These are phyloP conservation scores for Colletotrichum tanaceti DNA, from an alignment of 2,329 filamentous ascomycete species.

Conservation along the genomic window DNA sequence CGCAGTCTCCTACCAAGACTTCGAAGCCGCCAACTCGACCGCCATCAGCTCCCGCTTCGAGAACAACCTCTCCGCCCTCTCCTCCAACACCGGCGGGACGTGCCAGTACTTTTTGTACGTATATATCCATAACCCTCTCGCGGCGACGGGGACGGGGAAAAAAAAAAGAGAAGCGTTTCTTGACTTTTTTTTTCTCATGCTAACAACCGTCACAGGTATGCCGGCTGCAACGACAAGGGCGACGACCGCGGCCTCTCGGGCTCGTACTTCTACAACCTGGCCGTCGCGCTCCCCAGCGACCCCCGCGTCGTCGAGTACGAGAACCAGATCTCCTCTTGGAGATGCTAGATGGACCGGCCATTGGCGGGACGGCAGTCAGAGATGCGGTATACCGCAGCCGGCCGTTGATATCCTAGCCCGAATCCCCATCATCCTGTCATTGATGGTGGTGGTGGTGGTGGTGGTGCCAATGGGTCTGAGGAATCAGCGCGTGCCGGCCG, in stretches of 20 bases:
- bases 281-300: constrained; percentile 22
- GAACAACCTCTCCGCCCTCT: constrained; percentile 29
- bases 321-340: constrained; percentile 35
- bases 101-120: constrained; percentile 37
- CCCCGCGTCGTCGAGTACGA: constrained; percentile 32
- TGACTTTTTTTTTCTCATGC: too few relatives aligned
- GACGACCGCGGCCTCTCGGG: constrained; percentile 35
- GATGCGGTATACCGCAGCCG: too few relatives aligned
- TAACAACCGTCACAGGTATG: constrained; percentile 10
- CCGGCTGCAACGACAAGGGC: constrained; percentile 35
- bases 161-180: too few relatives aligned
- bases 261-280: constrained; percentile 34
- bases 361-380: background rate
- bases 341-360: constrained; percentile 5
- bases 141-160: too few relatives aligned
- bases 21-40: constrained; percentile 21
- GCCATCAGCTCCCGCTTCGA: constrained; percentile 22
- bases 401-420: background rate
- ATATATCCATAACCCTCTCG: too few relatives aligned
- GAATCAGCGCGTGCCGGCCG: too few relatives aligned
- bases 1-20: constrained; percentile 33
- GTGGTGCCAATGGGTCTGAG: too few relatives aligned
- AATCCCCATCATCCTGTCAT: too few relatives aligned
- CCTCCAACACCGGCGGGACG: constrained; percentile 32
- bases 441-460: too few relatives aligned